A percentile compares a stretch with the other conserved stretches of the same genome.
Conservation (phyloP, 2,329 filamentous ascomycete genomes). For the Pseudogymnoascus sp. region DNA sequence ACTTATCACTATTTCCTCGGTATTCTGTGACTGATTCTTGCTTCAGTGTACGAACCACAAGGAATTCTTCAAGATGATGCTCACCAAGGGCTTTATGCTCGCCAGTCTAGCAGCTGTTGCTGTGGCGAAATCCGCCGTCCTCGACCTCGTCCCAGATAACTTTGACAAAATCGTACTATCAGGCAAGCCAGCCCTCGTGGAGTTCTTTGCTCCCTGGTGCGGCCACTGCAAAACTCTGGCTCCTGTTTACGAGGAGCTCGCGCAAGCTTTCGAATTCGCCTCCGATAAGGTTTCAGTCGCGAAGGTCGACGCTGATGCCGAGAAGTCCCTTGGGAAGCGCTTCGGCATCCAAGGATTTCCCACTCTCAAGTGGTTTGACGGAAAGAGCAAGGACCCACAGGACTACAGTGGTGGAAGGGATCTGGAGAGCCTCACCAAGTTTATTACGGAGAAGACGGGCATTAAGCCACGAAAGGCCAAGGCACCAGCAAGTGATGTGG, state of each 20-base stretch:
- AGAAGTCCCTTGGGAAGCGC: conserved; percentile 74
- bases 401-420: conserved; percentile 87
- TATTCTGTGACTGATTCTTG: neutral
- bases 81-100: conserved; percentile 54
- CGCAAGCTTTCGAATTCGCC: conserved; percentile 61
- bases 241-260: conserved; percentile 90
- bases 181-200: conserved; percentile 90
- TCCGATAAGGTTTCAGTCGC: conserved; percentile 73
- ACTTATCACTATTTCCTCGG: neutral
- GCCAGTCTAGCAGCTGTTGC: conserved; percentile 46
- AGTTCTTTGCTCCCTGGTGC: conserved; percentile 98
- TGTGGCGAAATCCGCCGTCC: conserved; percentile 70
- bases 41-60: neutral
- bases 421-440: conserved; percentile 73
- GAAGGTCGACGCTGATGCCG: conserved; percentile 90
- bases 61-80: conserved; percentile 25
- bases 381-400: conserved; percentile 75
- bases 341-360: conserved; percentile 93
- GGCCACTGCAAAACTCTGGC: conserved; percentile 98
- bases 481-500: conserved; percentile 66
- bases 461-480: conserved; percentile 69
- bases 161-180: conserved; percentile 87
- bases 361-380: conserved; percentile 95
- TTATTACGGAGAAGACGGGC: conserved; percentile 81
- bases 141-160: conserved; percentile 83